These are phyloP conservation scores for Conticribra guillardii DNA, from an alignment of 108 stramenopile species.

Conservation along the genomic window DNA sequence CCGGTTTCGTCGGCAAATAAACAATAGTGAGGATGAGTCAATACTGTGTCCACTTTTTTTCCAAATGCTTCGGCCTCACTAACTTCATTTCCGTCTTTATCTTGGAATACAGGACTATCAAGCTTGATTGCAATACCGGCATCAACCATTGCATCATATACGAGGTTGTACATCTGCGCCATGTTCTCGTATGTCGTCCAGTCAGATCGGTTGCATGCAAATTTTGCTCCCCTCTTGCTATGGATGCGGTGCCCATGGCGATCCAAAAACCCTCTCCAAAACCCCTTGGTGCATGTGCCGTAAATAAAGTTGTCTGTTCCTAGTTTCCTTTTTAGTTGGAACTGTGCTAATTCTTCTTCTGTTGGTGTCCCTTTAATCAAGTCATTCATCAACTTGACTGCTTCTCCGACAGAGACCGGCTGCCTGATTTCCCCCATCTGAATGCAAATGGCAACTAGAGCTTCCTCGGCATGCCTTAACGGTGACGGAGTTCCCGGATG, in stretches of 20 bases:
- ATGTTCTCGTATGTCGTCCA: neutral
- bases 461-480: neutral
- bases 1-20: conserved; percentile 4
- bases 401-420: neutral
- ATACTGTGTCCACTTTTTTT: neutral
- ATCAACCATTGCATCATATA: neutral
- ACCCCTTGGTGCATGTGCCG: neutral
- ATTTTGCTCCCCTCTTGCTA: neutral
- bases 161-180: neutral
- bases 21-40: conserved; percentile 2
- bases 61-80: neutral
- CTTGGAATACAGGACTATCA: neutral
- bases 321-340: neutral
- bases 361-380: neutral
- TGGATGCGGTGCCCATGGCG: neutral
- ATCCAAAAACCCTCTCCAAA: neutral
- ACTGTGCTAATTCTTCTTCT: neutral
- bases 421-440: neutral
- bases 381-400: neutral
- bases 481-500: neutral
- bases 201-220: neutral
- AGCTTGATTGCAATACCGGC: neutral
- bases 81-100: neutral
- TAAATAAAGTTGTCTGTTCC: neutral
- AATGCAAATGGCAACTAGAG: neutral